Conservation (phyloP, 345 rosid species). For the Passiflora organensis region DNA sequence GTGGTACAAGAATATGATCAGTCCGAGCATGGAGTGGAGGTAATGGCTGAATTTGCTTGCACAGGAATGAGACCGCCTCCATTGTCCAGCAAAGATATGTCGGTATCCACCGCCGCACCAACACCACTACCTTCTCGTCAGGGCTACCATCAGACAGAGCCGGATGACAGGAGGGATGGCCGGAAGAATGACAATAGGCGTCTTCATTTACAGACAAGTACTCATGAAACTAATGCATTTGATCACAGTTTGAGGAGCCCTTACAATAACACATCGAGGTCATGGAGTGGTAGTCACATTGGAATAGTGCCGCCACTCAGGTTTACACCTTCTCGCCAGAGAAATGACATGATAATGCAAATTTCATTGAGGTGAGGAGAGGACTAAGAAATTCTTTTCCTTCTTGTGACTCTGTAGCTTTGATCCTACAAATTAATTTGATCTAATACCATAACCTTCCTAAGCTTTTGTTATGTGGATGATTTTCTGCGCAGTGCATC, state of each 20-base stretch:
- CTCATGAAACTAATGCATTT: constrained; percentile 22
- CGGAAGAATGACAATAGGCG: constrained; percentile 20
- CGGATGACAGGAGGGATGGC: not conserved
- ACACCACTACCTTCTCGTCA: constrained; percentile 24
- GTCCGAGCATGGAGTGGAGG: constrained; percentile 48
- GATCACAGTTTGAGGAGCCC: constrained; percentile 51
- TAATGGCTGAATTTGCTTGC: constrained; percentile 42
- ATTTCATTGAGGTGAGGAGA: constrained; percentile 38
- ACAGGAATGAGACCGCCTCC: constrained; percentile 52
- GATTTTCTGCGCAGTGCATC: constrained; percentile 38
- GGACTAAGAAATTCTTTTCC: not conserved
- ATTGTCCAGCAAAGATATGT: constrained; percentile 27
- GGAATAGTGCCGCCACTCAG: constrained; percentile 40
- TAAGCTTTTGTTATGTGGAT: too few species aligned
- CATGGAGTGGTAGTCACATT: constrained; percentile 45
- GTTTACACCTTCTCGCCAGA: constrained; percentile 43
- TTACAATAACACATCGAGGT: constrained; percentile 29
- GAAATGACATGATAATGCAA: constrained; percentile 22
- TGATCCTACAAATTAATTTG: too few species aligned
- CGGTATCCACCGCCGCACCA: constrained; percentile 25
- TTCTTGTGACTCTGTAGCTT: not conserved
- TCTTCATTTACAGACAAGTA: constrained; percentile 23
- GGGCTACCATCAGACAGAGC: constrained; percentile 6
- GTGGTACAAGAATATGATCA: constrained; percentile 58
- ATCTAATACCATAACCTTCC: too few species aligned